Evolutionary conservation across 164 flowering plant genomes (phyloP).

Genomic region (Annona cherimola): DNA sequence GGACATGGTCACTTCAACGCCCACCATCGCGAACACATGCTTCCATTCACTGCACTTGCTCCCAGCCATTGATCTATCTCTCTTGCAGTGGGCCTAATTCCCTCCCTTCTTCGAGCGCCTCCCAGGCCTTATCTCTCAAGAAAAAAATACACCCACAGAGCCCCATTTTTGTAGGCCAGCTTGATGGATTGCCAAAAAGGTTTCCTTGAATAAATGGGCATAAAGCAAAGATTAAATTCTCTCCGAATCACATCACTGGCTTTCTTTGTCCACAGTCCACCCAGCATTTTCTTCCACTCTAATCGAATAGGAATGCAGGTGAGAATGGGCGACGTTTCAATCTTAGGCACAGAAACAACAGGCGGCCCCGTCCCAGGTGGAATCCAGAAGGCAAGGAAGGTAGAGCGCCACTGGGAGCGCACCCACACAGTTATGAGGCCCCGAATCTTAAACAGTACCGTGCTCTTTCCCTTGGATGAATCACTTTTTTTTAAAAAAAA

Average conservation of each 20-base stretch:
- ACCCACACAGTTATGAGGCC: too few species aligned
- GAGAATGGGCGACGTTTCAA: too few species aligned
- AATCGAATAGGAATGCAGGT: too few species aligned
- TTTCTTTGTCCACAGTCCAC: slow-evolving; percentile 29
- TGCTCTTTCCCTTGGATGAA: too few species aligned
- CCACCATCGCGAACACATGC: slow-evolving; percentile 50
- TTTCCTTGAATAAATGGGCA: slow-evolving; percentile 28
- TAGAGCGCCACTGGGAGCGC: too few species aligned
- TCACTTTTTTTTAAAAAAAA: too few species aligned
- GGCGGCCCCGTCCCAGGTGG: too few species aligned
- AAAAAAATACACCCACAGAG: neutral
- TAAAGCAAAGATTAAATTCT: slow-evolving; percentile 56
- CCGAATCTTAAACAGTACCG: too few species aligned
- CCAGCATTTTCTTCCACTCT: slow-evolving; percentile 22
- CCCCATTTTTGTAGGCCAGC: slow-evolving; percentile 10
- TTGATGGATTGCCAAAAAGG: neutral
- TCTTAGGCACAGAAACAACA: too few species aligned
- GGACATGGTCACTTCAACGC: slow-evolving; percentile 49
- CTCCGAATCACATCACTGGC: slow-evolving; percentile 41
- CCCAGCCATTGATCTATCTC: slow-evolving; percentile 21
- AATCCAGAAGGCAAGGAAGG: too few species aligned
- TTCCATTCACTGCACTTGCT: slow-evolving; percentile 41
- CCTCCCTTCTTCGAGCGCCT: neutral
- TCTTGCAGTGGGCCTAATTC: neutral
- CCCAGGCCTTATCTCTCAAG: neutral